Percentiles rank a stretch among this genome's conserved stretches.
These are phyloP conservation scores for Eucalyptus albens DNA, from an alignment of 345 rosid genomes.

Conservation along the genomic window DNA sequence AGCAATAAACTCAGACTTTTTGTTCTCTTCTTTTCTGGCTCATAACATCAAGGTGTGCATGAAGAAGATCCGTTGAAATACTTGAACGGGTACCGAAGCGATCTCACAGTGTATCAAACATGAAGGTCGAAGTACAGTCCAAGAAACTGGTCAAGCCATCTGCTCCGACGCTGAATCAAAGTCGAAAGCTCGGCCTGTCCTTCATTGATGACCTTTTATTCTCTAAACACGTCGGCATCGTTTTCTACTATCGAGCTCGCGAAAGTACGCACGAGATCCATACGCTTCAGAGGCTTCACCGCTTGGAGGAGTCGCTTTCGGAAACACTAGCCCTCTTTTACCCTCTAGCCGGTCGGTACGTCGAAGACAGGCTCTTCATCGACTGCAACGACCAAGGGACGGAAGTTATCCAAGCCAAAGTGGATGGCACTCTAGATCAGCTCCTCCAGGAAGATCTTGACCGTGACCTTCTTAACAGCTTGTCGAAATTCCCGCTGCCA, in stretches of 20 bases:
- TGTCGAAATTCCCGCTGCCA: not conserved
- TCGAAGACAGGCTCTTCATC: not conserved
- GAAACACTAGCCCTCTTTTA: not conserved
- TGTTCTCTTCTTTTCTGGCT: not conserved
- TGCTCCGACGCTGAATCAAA: not conserved
- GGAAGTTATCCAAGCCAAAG: not conserved
- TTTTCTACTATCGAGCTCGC: not conserved
- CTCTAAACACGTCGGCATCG: not conserved
- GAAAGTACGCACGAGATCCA: not conserved
- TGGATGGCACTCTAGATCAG: not conserved
- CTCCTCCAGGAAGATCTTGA: not conserved
- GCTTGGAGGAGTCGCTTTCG: not conserved
- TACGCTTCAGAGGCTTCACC: not conserved
- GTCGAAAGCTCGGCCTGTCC: not conserved
- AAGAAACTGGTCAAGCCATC: not conserved
- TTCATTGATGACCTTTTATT: not conserved
- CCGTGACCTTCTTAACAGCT: not conserved
- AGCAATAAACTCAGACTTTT: rapidly evolving
- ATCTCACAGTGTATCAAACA: not conserved
- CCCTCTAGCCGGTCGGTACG: not conserved
- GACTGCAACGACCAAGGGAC: not conserved
- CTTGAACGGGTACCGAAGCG: not conserved
- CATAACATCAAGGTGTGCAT: not conserved
- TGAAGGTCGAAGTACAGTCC: not conserved
- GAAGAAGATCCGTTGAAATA: not conserved